These are phyloP conservation scores for Pseudomassariella vexata DNA, from an alignment of 2,329 filamentous ascomycete genomes.

Conservation along the genomic window DNA sequence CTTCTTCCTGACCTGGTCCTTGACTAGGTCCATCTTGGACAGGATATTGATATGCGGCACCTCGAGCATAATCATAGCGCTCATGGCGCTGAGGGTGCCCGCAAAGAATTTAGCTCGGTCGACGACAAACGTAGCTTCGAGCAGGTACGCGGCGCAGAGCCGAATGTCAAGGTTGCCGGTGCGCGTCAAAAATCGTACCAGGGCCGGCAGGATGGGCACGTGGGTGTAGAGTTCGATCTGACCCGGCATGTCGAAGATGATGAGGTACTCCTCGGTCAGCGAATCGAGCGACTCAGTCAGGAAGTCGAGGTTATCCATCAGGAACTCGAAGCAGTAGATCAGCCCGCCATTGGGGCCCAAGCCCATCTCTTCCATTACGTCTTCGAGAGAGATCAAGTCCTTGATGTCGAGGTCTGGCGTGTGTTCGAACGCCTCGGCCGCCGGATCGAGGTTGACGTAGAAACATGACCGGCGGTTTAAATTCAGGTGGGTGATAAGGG, in stretches of 20 bases:
- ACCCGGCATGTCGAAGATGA: conserved; percentile 97
- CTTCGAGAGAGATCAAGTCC: conserved; percentile 81
- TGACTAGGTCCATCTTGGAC: conserved; percentile 96
- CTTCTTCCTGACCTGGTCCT: conserved; percentile 79
- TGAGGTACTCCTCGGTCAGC: conserved; percentile 89
- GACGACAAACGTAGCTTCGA: conserved; percentile 92
- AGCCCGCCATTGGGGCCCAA: conserved; percentile 70
- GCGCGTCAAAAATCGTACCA: conserved; percentile 76
- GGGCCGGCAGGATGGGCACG: conserved; percentile 80
- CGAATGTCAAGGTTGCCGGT: conserved; percentile 80
- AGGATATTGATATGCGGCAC: conserved; percentile 94
- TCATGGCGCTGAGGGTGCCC: conserved; percentile 93
- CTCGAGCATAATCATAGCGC: conserved; percentile 97
- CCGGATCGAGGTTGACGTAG: conserved; percentile 97
- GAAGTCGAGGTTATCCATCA: conserved; percentile 69
- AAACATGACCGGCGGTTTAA: conserved; percentile 90
- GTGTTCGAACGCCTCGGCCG: conserved; percentile 88
- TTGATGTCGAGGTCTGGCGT: conserved; percentile 80
- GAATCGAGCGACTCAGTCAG: conserved; percentile 65
- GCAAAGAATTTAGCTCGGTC: conserved; percentile 97
- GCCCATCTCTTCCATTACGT: conserved; percentile 69
- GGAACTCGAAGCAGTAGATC: conserved; percentile 69
- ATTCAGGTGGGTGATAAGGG: conserved; percentile 87
- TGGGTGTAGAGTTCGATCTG: conserved; percentile 99
- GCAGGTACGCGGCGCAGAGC: conserved; percentile 87